Evolutionary conservation across 768 basidiomycete genomes (phyloP).

Genomic region (Suillus hirtellus): DNA sequence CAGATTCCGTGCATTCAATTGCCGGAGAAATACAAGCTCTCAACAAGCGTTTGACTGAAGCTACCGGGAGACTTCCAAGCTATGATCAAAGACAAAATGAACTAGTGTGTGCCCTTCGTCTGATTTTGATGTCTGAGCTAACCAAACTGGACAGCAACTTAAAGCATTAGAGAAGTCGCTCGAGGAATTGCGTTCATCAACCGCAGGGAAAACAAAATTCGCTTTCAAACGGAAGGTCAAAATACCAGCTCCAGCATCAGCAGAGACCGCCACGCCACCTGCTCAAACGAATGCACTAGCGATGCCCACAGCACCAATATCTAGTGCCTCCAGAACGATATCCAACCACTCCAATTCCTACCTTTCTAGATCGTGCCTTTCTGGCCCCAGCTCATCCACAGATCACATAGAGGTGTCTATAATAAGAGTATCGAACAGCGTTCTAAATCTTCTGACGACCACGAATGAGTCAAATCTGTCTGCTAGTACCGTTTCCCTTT

Average conservation of each 20-base stretch:
- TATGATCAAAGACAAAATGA: constrained; percentile 79
- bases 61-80: constrained; percentile 61
- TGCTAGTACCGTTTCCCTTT: constrained; percentile 32
- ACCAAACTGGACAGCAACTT: constrained; percentile 54
- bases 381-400: constrained; percentile 39
- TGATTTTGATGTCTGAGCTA: constrained; percentile 5
- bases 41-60: constrained; percentile 63
- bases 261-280: constrained; percentile 10
- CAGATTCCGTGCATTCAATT: constrained; percentile 44
- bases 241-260: constrained; percentile 17
- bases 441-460: constrained; percentile 62
- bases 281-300: constrained; percentile 3
- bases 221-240: constrained; percentile 56
- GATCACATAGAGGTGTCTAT: constrained; percentile 58
- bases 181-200: constrained; percentile 48
- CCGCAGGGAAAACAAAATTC: constrained; percentile 61
- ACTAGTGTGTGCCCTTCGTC: constrained; percentile 44
- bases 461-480: constrained; percentile 15
- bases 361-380: constrained; percentile 38
- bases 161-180: constrained; percentile 58
- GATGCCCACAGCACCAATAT: background rate
- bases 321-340: constrained; percentile 40
- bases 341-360: constrained; percentile 47
- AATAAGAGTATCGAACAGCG: constrained; percentile 62
- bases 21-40: constrained; percentile 55